Conservation (phyloP, 257 asterid species). For the Paraleonurus japonicus region DNA sequence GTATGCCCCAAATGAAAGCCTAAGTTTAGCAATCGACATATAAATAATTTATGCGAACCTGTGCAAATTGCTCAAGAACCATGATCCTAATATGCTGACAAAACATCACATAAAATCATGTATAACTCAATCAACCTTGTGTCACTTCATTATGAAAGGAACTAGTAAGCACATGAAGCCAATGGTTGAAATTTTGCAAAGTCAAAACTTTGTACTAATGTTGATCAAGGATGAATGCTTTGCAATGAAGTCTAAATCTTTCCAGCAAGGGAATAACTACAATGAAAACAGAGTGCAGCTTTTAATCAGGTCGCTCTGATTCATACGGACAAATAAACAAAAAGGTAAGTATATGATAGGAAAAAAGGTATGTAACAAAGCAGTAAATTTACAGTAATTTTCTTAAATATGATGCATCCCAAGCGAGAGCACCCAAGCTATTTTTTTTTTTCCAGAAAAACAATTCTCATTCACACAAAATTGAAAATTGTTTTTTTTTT, state of each 20-base stretch:
- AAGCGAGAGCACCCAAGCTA: neutral
- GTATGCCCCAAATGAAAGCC: neutral
- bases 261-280: neutral
- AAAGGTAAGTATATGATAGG: neutral
- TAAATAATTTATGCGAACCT: neutral
- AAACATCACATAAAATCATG: neutral
- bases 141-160: neutral
- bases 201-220: neutral
- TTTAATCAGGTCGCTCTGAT: neutral
- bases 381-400: neutral
- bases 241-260: neutral
- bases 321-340: neutral
- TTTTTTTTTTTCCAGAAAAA: neutral
- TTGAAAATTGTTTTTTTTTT: neutral
- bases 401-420: neutral
- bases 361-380: neutral
- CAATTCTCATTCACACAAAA: neutral
- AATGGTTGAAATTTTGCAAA: neutral
- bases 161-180: neutral
- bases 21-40: neutral
- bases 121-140: neutral
- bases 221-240: neutral
- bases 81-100: neutral
- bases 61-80: neutral
- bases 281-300: neutral